Evolutionary conservation across 2,329 filamentous ascomycete genomes (phyloP).

Genomic region (Teratosphaeria viscida): DNA sequence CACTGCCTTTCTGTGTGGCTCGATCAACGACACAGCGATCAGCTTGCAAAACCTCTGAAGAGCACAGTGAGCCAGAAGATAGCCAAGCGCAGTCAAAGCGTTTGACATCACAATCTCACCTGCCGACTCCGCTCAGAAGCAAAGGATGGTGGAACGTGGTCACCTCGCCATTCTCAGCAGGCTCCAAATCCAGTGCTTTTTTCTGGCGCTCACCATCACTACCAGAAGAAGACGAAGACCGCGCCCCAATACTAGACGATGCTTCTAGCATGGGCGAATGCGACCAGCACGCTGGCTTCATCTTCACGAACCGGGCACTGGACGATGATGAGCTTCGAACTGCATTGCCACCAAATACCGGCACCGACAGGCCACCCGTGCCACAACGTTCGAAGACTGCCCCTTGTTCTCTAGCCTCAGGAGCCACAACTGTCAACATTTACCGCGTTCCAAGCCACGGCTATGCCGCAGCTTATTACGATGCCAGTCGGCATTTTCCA

Average conservation of each 20-base stretch:
- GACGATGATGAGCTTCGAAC: conserved; percentile 15
- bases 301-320: conserved; percentile 12
- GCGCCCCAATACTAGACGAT: conserved; percentile 11
- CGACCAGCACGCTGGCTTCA: conserved; percentile 10
- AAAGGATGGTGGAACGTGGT: conserved; percentile 72
- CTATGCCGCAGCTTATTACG: conserved; percentile 24
- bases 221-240: conserved; percentile 8
- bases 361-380: not conserved
- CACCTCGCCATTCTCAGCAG: conserved; percentile 52
- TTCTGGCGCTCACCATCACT: conserved; percentile 20
- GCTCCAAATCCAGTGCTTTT: conserved; percentile 7
- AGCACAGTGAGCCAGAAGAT: conserved; percentile 34
- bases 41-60: conserved; percentile 25
- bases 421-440: conserved; percentile 18
- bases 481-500: conserved; percentile 14
- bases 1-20: conserved; percentile 34
- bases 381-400: conserved; percentile 19
- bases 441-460: conserved; percentile 23
- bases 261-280: conserved; percentile 14
- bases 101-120: conserved; percentile 26
- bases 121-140: conserved; percentile 48
- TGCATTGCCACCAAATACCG: conserved; percentile 7
- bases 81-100: not conserved
- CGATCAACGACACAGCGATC: not conserved
- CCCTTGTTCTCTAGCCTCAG: conserved; percentile 10